Base-by-base conservation (phyloP, 306 rosid genomes). In the barrel medic (Medicago truncatula) region DNA sequence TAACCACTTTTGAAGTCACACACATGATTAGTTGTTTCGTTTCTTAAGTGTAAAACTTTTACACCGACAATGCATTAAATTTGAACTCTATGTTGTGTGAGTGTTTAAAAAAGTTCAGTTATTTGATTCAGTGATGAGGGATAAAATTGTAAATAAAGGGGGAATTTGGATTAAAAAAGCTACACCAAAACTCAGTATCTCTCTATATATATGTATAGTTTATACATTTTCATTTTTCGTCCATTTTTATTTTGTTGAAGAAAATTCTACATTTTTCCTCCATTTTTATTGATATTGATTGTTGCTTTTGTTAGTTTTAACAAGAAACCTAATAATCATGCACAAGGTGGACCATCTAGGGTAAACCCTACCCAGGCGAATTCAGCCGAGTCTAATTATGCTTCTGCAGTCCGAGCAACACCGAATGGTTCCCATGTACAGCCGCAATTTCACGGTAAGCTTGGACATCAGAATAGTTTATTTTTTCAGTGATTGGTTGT, bases 331-430 rank as follows among this genome's bases (percentile, higher is more conserved):
- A 86, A 78, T 82, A 86, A 87, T 89, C 84, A 89, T 92, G 96
- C 92, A 79, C 97, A 90, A 86, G 97, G 96, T 60, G 97, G 93
- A 78, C 98, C 89, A 77, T 73, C 93, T 58, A 89, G 96, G 93
- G 89, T 85, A 72, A 86, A 74, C 84, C 81, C 81, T 23, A 52
- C 90, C 63, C 25, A 76, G 40, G 86, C 76, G 71, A 86, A 83
- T 90, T 76, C 95, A 28, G 47, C 77, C 11, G 97, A 87, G 77
- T 74, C 84, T 16, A 83, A 83, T 76, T 81, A 49, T 75, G 83
- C 85, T 83, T 56, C 88, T 76, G 82, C 84, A 11, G 84, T 68
- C 15, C 88, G 96, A 17, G 85, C 84, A 1, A 68, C 81, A 56
- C 93, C 47, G n/a, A 95, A 95, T 82, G 97, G 98, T 65, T 68